A percentile compares a stretch with the other conserved stretches of the same genome.
Evolutionary conservation across 176 grass and related monocot species (phyloP).

Genomic region (Guadua angustifolia): DNA sequence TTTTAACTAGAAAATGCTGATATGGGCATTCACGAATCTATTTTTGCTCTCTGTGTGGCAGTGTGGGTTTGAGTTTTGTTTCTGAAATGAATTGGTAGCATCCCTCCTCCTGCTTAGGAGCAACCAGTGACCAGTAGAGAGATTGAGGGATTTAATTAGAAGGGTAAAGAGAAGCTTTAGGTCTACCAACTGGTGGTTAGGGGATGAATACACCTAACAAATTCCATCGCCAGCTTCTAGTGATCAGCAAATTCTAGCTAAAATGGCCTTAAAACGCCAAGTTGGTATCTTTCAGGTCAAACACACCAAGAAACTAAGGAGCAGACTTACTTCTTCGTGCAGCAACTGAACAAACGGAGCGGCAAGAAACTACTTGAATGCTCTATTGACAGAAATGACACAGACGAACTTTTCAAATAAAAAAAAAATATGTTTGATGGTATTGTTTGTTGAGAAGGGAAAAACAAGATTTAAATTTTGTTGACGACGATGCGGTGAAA

Average conservation of each 20-base stretch:
- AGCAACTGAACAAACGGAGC: conserved; percentile 12
- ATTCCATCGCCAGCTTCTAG: conserved; percentile 57
- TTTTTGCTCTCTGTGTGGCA: conserved; percentile 29
- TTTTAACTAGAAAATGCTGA: conserved; percentile 48
- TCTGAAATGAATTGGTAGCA: conserved; percentile 54
- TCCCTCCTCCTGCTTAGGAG: conserved; percentile 49
- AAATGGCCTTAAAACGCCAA: conserved; percentile 19
- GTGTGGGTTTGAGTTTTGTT: conserved; percentile 31
- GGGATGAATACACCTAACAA: conserved; percentile 74
- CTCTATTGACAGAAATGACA: neutral
- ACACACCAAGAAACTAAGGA: conserved; percentile 28
- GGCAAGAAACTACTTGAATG: conserved; percentile 3
- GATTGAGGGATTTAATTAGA: conserved; percentile 46
- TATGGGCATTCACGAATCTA: conserved; percentile 49
- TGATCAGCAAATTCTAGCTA: conserved; percentile 9
- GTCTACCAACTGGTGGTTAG: conserved; percentile 90
- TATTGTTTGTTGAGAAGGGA: neutral
- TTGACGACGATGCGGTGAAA: neutral
- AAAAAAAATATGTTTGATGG: neutral
- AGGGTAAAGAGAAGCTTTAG: conserved; percentile 60
- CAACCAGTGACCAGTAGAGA: conserved; percentile 47
- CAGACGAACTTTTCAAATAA: neutral
- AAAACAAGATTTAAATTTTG: neutral
- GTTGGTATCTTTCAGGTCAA: conserved; percentile 29
- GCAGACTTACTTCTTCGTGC: conserved; percentile 31